Evolutionary conservation across 176 grass and related monocot species (phyloP).

Genomic region (Pontederia crassipes): DNA sequence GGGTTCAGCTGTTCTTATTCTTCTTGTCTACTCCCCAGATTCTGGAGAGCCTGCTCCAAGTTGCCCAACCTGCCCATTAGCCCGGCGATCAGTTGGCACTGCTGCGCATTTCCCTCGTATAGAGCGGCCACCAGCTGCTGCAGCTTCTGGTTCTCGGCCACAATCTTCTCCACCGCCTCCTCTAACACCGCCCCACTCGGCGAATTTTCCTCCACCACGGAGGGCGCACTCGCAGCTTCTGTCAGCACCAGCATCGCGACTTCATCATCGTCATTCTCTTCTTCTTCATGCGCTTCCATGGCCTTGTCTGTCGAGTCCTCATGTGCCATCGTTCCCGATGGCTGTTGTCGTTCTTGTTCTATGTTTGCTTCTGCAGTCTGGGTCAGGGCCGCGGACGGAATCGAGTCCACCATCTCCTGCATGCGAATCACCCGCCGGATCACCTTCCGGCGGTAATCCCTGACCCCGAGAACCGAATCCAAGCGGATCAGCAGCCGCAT

Average conservation of each 20-base stretch:
- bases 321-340: too few species aligned
- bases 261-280: not conserved
- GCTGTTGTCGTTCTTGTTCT: too few species aligned
- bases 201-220: not conserved
- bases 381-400: slow-evolving; percentile 1
- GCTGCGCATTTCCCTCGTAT: not conserved
- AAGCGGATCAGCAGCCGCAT: slow-evolving; percentile 40
- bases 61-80: not conserved
- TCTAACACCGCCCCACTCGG: not conserved
- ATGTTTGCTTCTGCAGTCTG: not conserved
- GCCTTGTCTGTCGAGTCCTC: too few species aligned
- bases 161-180: not conserved
- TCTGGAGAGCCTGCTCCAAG: too few species aligned
- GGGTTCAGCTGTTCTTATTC: too few species aligned
- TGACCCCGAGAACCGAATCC: slow-evolving; percentile 53
- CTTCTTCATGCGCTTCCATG: too few species aligned
- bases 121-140: not conserved
- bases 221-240: not conserved
- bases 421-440: slow-evolving; percentile 44
- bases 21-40: too few species aligned
- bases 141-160: not conserved
- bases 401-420: slow-evolving; percentile 55
- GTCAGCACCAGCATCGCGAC: not conserved
- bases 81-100: not conserved
- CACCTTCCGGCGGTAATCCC: slow-evolving; percentile 56